Conservation (phyloP, 192 early-diverging fungal genomes). For the Coemansia sp. region DNA sequence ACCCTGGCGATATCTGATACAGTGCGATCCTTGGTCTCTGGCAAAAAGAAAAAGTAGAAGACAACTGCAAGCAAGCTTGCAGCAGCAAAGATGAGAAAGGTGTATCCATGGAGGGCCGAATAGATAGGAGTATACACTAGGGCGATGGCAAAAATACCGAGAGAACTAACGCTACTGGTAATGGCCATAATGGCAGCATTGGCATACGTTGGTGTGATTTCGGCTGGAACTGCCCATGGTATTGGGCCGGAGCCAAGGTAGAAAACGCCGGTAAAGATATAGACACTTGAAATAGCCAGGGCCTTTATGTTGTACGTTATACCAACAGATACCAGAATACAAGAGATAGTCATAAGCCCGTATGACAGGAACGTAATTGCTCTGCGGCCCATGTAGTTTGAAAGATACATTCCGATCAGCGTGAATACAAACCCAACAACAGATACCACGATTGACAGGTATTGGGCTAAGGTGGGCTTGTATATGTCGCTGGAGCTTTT, state of each 20-base stretch:
- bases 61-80: constrained; percentile 59
- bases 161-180: constrained; percentile 69
- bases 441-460: too few relatives aligned
- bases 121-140: constrained; percentile 57
- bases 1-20: constrained; percentile 56
- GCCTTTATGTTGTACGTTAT: too few relatives aligned
- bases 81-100: constrained; percentile 66
- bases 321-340: too few relatives aligned
- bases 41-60: constrained; percentile 58
- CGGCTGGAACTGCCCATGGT: constrained; percentile 55
- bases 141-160: constrained; percentile 56
- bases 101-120: constrained; percentile 38
- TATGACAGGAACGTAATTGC: too few relatives aligned
- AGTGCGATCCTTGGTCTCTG: constrained; percentile 22
- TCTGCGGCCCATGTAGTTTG: too few relatives aligned
- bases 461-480: too few relatives aligned
- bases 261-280: constrained; percentile 47
- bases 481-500: too few relatives aligned
- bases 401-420: too few relatives aligned
- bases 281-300: too few relatives aligned
- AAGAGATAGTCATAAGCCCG: too few relatives aligned
- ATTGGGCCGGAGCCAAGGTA: constrained; percentile 78
- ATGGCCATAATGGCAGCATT: constrained; percentile 64
- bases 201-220: constrained; percentile 71
- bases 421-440: too few relatives aligned